Evolutionary conservation across 306 rosid species (phyloP).

Genomic region (Fragaria nilgerrensis): DNA sequence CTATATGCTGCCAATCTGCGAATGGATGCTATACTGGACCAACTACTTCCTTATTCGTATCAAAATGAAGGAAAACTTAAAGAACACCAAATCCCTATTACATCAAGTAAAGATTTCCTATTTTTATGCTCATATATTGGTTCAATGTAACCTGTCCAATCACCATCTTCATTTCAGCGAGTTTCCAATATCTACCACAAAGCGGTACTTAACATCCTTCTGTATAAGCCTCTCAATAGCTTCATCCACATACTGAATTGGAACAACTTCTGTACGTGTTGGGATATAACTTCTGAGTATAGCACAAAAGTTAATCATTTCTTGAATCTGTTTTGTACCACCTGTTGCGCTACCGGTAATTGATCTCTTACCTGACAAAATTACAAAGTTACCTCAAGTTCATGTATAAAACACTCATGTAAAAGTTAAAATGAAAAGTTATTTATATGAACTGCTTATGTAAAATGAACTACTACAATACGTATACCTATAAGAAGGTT

Average conservation of each 20-base stretch:
- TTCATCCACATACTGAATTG: constrained; percentile 69
- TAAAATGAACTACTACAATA: neutral
- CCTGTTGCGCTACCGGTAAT: constrained; percentile 61
- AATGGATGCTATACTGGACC: no score
- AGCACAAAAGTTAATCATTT: constrained; percentile 78
- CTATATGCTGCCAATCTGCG: no score
- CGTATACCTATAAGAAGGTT: constrained; percentile 48
- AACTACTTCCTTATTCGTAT: neutral
- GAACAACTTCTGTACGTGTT: constrained; percentile 57
- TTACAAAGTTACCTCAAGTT: neutral
- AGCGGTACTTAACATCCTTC: constrained; percentile 69
- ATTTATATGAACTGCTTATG: no score
- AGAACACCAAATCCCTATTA: neutral
- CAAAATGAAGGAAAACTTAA: neutral
- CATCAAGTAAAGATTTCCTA: neutral
- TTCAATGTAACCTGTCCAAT: neutral
- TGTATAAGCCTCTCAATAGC: constrained; percentile 73
- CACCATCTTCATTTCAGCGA: constrained; percentile 43
- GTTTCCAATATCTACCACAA: constrained; percentile 70
- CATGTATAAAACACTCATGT: neutral
- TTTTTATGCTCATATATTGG: neutral
- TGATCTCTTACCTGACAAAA: constrained; percentile 48
- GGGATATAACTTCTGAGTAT: constrained; percentile 48
- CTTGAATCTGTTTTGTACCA: constrained; percentile 64
- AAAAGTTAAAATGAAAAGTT: no score